Percentiles rank a stretch among this genome's conserved stretches.
These are phyloP conservation scores for Rhinocladiella similis DNA, from an alignment of 2,329 filamentous ascomycete genomes.

Conservation along the genomic window DNA sequence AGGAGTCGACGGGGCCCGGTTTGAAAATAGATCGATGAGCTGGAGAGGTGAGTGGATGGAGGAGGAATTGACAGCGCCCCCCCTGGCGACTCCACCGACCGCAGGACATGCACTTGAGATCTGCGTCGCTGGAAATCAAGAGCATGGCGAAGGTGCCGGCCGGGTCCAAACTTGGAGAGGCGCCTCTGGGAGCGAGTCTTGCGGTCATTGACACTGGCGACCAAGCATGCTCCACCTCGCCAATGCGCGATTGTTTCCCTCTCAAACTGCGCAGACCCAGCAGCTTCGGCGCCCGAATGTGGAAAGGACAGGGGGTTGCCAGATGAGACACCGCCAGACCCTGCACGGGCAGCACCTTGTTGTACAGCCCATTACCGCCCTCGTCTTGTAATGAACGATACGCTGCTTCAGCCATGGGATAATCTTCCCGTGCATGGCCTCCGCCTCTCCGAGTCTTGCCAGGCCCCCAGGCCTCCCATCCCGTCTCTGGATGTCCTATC, in stretches of 20 bases:
- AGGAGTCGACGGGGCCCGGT: conserved; percentile 19
- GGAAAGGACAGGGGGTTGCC: conserved; percentile 18
- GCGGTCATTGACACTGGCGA: conserved; percentile 20
- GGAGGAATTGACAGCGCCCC: conserved; percentile 22
- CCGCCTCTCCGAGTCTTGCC: not conserved
- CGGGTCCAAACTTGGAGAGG: conserved; percentile 28
- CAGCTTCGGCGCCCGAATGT: conserved; percentile 29
- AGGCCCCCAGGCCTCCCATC: not conserved
- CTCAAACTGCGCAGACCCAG: conserved; percentile 11
- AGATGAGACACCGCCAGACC: conserved; percentile 16
- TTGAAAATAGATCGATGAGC: conserved; percentile 30
- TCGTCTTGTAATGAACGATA: too few relatives aligned
- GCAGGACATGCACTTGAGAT: conserved; percentile 27
- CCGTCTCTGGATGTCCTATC: not conserved
- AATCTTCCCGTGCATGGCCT: not conserved
- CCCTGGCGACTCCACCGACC: conserved; percentile 21
- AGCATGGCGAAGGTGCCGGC: conserved; percentile 19
- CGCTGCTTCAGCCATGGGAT: too few relatives aligned
- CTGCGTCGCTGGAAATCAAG: conserved; percentile 29
- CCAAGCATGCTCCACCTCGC: conserved; percentile 16
- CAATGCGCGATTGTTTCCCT: conserved; percentile 8
- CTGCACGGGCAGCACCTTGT: conserved; percentile 13
- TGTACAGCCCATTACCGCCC: conserved; percentile 16
- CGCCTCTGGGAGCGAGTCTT: conserved; percentile 23
- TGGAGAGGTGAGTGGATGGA: not conserved